Conservation (phyloP, 805 yeast genomes). For the Monosporozyma unispora region DNA sequence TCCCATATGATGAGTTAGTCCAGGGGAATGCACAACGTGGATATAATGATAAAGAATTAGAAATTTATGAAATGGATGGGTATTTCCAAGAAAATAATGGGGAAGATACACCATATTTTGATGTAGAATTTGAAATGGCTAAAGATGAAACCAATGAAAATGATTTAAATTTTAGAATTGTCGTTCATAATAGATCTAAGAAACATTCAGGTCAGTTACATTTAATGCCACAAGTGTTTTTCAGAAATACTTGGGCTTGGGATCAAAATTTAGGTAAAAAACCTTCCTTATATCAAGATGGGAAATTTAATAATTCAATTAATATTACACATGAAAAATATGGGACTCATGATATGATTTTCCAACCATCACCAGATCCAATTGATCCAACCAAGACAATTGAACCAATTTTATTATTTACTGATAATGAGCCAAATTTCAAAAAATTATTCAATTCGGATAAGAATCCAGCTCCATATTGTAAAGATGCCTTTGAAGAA, state of each 20-base stretch:
- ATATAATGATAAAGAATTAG: constrained; percentile 67
- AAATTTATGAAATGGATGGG: constrained; percentile 65
- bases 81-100: constrained; percentile 46
- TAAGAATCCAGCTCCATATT: constrained; percentile 46
- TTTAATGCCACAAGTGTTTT: constrained; percentile 72
- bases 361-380: constrained; percentile 80
- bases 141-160: constrained; percentile 74
- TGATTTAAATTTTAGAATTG: constrained; percentile 71
- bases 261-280: constrained; percentile 36
- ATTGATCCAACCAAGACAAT: constrained; percentile 39
- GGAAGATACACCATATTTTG: constrained; percentile 68
- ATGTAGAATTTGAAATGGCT: constrained; percentile 83
- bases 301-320: constrained; percentile 36
- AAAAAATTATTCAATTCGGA: constrained; percentile 54
- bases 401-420: constrained; percentile 68
- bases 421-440: constrained; percentile 83
- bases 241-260: constrained; percentile 81
- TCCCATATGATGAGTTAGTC: constrained; percentile 71
- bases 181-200: constrained; percentile 79
- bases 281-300: constrained; percentile 39
- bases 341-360: constrained; percentile 56
- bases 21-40: constrained; percentile 57
- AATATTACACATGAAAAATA: constrained; percentile 59
- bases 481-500: constrained; percentile 90
- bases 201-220: constrained; percentile 73